Evolutionary conservation across 805 yeast genomes (phyloP).

Genomic region (Zygoascus flipseniorum): DNA sequence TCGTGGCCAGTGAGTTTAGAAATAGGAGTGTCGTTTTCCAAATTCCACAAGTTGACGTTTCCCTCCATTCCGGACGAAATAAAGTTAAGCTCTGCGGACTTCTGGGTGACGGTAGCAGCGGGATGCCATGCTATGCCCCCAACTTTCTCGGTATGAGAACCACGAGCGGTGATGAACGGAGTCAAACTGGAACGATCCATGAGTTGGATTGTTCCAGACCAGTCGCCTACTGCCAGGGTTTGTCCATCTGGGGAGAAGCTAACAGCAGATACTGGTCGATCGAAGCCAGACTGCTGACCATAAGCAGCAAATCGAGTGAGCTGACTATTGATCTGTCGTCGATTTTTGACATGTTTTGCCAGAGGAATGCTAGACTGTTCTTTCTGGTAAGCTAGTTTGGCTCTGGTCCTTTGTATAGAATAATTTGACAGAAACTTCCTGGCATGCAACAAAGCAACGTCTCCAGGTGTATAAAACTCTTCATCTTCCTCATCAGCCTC

Average conservation of each 20-base stretch:
- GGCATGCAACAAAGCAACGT: conserved; percentile 40
- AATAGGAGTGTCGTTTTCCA: conserved; percentile 18
- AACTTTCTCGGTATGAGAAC: conserved; percentile 57
- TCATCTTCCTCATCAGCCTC: conserved; percentile 50
- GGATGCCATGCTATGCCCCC: conserved; percentile 65
- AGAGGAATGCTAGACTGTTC: conserved; percentile 30
- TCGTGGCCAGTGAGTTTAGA: conserved; percentile 37
- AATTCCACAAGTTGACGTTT: conserved; percentile 30
- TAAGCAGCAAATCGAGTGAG: conserved; percentile 34
- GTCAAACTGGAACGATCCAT: conserved; percentile 35
- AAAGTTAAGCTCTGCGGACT: conserved; percentile 15
- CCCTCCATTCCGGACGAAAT: conserved; percentile 44
- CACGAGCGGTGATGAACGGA: conserved; percentile 19
- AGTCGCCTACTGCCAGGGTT: conserved; percentile 59
- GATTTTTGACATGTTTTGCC: conserved; percentile 35
- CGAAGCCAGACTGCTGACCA: conserved; percentile 66
- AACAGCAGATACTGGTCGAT: conserved; percentile 59
- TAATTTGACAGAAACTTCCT: conserved; percentile 44
- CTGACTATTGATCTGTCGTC: conserved; percentile 36
- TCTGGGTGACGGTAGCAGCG: conserved; percentile 14
- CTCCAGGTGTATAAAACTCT: conserved; percentile 81
- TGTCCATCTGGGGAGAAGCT: conserved; percentile 34
- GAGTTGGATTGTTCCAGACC: conserved; percentile 68
- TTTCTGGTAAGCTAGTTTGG: conserved; percentile 33
- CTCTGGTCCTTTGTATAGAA: conserved; percentile 41